These are phyloP conservation scores for Pezizomycotina sp. DNA, from an alignment of 2,329 filamentous ascomycete species.

Conservation along the genomic window DNA sequence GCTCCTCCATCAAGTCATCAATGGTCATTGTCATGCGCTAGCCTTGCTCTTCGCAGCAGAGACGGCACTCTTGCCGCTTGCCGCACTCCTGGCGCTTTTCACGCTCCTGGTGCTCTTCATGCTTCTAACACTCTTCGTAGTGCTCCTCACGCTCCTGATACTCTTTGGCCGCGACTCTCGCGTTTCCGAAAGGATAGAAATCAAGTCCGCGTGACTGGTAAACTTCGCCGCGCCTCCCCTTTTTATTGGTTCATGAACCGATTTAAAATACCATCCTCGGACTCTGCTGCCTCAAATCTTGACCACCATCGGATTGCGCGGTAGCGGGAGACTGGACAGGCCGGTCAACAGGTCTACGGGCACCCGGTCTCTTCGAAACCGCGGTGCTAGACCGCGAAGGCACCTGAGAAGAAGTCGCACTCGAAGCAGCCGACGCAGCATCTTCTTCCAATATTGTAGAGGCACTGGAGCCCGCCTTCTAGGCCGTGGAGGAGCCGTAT, in stretches of 20 bases:
- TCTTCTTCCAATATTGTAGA: too few relatives aligned
- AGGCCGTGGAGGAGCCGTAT: too few relatives aligned
- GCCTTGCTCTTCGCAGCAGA: slow-evolving; percentile 16
- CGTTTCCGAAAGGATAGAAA: slow-evolving; percentile 68
- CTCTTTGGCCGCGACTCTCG: slow-evolving; percentile 42
- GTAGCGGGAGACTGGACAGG: too few relatives aligned
- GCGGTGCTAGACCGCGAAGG: too few relatives aligned
- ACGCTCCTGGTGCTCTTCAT: slow-evolving; percentile 60
- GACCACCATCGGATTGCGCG: too few relatives aligned
- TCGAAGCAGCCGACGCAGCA: too few relatives aligned
- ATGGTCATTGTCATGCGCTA: slow-evolving; percentile 48
- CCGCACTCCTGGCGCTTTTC: slow-evolving; percentile 3
- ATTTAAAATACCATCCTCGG: slow-evolving; percentile 18
- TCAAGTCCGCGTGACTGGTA: slow-evolving; percentile 82
- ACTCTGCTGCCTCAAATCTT: slow-evolving; percentile 12
- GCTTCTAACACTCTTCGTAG: too few relatives aligned
- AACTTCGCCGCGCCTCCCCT: slow-evolving; percentile 35
- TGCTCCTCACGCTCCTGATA: slow-evolving; percentile 44
- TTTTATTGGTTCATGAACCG: slow-evolving; percentile 13
- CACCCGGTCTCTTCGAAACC: too few relatives aligned
- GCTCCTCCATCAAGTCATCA: slow-evolving; percentile 60
- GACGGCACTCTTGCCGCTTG: slow-evolving; percentile 10
- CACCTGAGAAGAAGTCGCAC: too few relatives aligned
- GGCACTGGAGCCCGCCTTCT: too few relatives aligned
- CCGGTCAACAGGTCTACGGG: too few relatives aligned